Evolutionary conservation across 345 rosid species (phyloP).

Genomic region (Passiflora organensis): DNA sequence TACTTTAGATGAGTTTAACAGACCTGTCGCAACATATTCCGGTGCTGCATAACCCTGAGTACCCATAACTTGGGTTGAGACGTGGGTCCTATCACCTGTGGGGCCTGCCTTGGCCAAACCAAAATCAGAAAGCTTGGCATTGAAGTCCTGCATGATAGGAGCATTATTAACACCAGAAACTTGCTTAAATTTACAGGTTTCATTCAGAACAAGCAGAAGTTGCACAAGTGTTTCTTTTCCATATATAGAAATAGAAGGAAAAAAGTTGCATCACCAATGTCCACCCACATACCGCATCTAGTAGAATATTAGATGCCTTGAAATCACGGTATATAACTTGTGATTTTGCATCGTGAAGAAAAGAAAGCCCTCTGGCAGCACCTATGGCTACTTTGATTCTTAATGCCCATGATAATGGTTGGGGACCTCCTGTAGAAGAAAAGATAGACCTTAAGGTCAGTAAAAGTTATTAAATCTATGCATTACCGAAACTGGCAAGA

Average conservation of each 20-base stretch:
- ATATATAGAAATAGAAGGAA: slow-evolving; percentile 2
- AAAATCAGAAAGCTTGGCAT: slow-evolving; percentile 85
- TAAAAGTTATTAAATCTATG: background rate
- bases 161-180: slow-evolving; percentile 9
- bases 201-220: too few species aligned
- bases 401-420: slow-evolving; percentile 77
- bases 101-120: slow-evolving; percentile 99
- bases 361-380: slow-evolving; percentile 90
- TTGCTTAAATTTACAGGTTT: too few species aligned
- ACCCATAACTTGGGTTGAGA: slow-evolving; percentile 96
- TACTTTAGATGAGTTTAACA: slow-evolving; percentile 9
- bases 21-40: slow-evolving; percentile 96
- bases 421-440: slow-evolving; percentile 59
- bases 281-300: slow-evolving; percentile 57
- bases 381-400: slow-evolving; percentile 81
- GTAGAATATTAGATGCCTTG: slow-evolving; percentile 84
- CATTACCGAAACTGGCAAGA: background rate
- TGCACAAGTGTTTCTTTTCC: too few species aligned
- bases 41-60: slow-evolving; percentile 98
- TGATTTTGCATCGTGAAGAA: slow-evolving; percentile 85
- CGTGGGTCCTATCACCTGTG: slow-evolving; percentile 93
- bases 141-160: slow-evolving; percentile 62
- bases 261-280: background rate
- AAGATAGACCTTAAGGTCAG: slow-evolving; percentile 14
- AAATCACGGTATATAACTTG: slow-evolving; percentile 91